These are phyloP conservation scores for Neurospora tetrasperma DNA, from an alignment of 495 filamentous ascomycete genomes.

Conservation along the genomic window DNA sequence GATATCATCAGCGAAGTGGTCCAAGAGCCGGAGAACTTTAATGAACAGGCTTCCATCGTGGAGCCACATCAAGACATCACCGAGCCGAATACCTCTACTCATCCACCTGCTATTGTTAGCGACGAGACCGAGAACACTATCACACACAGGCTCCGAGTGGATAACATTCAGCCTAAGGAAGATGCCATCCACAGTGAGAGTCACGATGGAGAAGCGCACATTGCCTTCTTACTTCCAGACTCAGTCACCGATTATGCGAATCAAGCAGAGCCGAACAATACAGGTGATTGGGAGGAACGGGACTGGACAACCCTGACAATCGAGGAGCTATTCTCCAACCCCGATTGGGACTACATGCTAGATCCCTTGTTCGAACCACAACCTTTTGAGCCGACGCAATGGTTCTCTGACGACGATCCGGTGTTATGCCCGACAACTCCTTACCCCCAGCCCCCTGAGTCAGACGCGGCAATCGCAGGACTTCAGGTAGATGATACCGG, in stretches of 20 bases:
- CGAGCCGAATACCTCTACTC: background rate
- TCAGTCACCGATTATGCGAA: background rate
- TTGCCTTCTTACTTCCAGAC: background rate
- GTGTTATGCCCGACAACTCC: background rate
- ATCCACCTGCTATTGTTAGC: background rate
- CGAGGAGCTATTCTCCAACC: background rate
- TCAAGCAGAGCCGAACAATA: background rate
- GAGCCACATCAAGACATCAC: background rate
- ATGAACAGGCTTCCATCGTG: background rate
- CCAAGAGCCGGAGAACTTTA: background rate
- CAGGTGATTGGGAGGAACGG: background rate
- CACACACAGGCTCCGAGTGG: background rate
- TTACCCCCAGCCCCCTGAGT: background rate
- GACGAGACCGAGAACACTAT: background rate
- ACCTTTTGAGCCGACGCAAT: background rate
- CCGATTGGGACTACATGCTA: background rate
- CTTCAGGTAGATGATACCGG: background rate
- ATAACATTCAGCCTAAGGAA: background rate
- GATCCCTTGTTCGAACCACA: background rate
- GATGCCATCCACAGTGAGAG: accelerated
- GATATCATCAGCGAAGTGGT: background rate
- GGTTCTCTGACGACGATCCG: background rate
- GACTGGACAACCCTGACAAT: background rate
- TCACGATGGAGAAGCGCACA: background rate
- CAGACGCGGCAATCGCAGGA: background rate